These are phyloP conservation scores for Calonectria pseudoreteaudii DNA, from an alignment of 2,329 filamentous ascomycete genomes.

Conservation along the genomic window DNA sequence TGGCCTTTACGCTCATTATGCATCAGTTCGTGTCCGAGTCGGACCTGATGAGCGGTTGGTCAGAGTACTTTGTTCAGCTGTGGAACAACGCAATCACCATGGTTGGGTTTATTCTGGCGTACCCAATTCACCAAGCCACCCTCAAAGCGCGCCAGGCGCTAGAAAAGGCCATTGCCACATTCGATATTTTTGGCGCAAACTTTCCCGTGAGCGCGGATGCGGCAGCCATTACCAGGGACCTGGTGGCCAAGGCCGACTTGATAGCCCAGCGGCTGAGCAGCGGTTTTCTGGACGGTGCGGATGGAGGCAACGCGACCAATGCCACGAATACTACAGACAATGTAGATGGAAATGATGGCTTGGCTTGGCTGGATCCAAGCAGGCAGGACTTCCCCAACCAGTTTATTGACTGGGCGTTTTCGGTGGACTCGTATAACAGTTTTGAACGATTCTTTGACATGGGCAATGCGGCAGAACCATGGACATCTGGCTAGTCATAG, in stretches of 20 bases:
- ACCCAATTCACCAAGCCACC: constrained; percentile 40
- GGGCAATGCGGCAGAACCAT: constrained; percentile 11
- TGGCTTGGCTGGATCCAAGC: constrained; percentile 39
- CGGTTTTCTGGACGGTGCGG: not conserved
- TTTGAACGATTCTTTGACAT: constrained; percentile 38
- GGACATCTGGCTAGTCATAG: constrained; percentile 21
- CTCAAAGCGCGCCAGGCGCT: constrained; percentile 42
- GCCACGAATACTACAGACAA: not conserved
- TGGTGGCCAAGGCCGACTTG: constrained; percentile 36
- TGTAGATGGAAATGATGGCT: constrained; percentile 12
- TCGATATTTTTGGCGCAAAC: constrained; percentile 48
- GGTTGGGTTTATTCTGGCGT: constrained; percentile 48
- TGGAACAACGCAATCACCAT: constrained; percentile 48
- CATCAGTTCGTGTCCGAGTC: constrained; percentile 38
- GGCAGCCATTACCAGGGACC: constrained; percentile 50
- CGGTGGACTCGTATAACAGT: constrained; percentile 43
- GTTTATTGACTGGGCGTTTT: constrained; percentile 45
- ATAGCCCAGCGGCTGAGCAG: constrained; percentile 22
- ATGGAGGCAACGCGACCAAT: not conserved
- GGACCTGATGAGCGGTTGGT: constrained; percentile 41
- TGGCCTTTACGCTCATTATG: constrained; percentile 37
- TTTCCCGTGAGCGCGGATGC: constrained; percentile 56
- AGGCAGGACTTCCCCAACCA: constrained; percentile 29
- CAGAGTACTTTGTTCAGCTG: constrained; percentile 42
- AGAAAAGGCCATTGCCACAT: constrained; percentile 51